Conservation (phyloP, 2,329 filamentous ascomycete species). For the Phyllosticta capitalensis region DNA sequence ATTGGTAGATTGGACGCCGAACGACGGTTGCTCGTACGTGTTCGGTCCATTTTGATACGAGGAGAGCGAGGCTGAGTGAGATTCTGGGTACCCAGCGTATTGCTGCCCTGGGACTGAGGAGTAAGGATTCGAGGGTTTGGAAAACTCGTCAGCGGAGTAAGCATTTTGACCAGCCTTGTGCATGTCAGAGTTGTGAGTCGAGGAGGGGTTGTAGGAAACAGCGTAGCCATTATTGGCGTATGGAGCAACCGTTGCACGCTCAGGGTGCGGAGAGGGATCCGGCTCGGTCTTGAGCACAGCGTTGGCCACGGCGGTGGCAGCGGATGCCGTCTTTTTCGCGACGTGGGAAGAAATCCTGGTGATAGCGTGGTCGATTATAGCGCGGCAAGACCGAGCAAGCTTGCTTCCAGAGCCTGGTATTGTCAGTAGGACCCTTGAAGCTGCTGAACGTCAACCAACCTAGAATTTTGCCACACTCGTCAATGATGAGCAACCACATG, state of each 20-base stretch:
- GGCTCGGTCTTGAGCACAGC: constrained; percentile 17
- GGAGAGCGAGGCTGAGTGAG: constrained; percentile 16
- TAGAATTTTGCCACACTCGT: constrained; percentile 55
- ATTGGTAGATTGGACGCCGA: constrained; percentile 17
- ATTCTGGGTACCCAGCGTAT: constrained; percentile 21
- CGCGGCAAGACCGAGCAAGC: constrained; percentile 39
- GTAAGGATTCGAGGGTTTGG: constrained; percentile 18
- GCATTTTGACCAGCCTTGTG: neutral
- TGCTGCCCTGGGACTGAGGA: constrained; percentile 13
- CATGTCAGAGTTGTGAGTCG: neutral
- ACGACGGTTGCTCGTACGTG: constrained; percentile 21
- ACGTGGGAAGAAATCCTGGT: constrained; percentile 38
- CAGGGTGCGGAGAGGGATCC: constrained; percentile 12
- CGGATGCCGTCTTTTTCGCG: constrained; percentile 34
- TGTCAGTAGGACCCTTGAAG: constrained; percentile 1
- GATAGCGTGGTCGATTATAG: constrained; percentile 41
- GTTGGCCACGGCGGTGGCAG: constrained; percentile 29
- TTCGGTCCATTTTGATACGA: constrained; percentile 16
- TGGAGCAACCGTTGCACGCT: constrained; percentile 15
- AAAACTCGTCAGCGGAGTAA: constrained; percentile 4
- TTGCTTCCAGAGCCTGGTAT: constrained; percentile 37
- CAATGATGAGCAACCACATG: constrained; percentile 58
- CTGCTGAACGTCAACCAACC: constrained; percentile 44
- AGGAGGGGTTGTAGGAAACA: neutral
- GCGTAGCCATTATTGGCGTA: constrained; percentile 7